Evolutionary conservation across 2,329 filamentous ascomycete species (phyloP), one percentile per base, ranked within the genome.

Genomic region (Calonectria multiphialidica): DNA sequence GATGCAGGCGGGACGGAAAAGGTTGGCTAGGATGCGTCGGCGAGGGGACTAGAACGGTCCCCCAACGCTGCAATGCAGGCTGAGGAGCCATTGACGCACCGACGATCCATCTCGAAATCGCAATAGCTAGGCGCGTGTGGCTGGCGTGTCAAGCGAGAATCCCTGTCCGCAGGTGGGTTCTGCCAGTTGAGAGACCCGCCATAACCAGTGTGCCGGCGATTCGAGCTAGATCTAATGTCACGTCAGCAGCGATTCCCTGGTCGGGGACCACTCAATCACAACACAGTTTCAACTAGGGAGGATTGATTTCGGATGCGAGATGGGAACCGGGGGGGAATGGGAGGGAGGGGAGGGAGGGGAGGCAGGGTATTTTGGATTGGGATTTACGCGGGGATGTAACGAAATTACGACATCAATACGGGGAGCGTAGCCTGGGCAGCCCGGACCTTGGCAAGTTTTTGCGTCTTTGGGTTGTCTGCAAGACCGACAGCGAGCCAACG

Each of bases 121-220:
- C 47, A 66, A 50, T 49, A 45, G 50, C 28, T 18, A 35, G 49
- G 57, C n/a, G 35, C n/a, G 33, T 59, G 55, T 67, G 68, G 68
- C 55, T 67, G 68, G 55, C 57, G 68, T 61, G 68, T 59, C 35
- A 57, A 65, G 50, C 47, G 47, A 37, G 37, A 37, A 70, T 70
- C 67, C 68, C 57, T 65, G 68, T n/a, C 42, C 6, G 35, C 13
- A 53, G 44, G 50, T 47, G 64, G 57, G 50, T 71, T 65, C 67
- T 42, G 44, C 59, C 72, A 76, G 66, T 70, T 75, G 37, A 44
- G 21, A 65, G 73, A 78, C 73, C 68, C 75, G 73, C 76, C 68
- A 23, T 10, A 25, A 18, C 53, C 53, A 59, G 33, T 12, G 50
- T 37, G 45, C 61, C 68, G 66, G 53, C 68, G 62, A 71, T 63